phyloP scores from a whole-genome alignment of 495 filamentous ascomycete genomes.

The Penicillium cataractarum region DNA sequence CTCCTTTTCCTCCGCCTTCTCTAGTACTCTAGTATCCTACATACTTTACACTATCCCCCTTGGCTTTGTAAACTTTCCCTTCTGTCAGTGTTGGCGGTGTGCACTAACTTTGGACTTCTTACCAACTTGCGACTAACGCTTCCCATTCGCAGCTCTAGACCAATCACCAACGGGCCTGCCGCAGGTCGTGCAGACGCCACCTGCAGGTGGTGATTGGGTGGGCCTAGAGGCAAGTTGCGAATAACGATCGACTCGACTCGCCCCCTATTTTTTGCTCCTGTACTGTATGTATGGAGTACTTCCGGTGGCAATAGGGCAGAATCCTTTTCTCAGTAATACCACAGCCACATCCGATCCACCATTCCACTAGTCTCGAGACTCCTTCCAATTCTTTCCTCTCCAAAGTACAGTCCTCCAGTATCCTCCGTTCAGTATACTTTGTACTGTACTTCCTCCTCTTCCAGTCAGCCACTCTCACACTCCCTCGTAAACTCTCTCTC shows the following conservation, averaged over 20 bases:
- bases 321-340: neutral
- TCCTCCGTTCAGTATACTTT: too few relatives aligned
- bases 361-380: neutral
- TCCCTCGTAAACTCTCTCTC: too few relatives aligned
- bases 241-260: slow-evolving; percentile 17
- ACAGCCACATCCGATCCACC: neutral
- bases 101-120: neutral
- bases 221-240: slow-evolving; percentile 4
- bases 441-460: too few relatives aligned
- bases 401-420: too few relatives aligned
- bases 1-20: neutral
- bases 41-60: neutral
- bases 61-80: neutral
- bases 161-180: slow-evolving; percentile 17
- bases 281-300: too few relatives aligned
- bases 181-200: slow-evolving; percentile 23
- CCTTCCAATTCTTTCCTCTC: neutral
- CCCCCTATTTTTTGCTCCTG: slow-evolving; percentile 8
- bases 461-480: neutral
- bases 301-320: slow-evolving; percentile 17
- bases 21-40: too few relatives aligned
- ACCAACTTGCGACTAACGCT: neutral
- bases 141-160: neutral
- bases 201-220: slow-evolving; percentile 19
- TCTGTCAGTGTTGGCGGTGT: slow-evolving; percentile 2